Conservation (phyloP, 495 filamentous ascomycete genomes). For the Penicillium antarcticum region DNA sequence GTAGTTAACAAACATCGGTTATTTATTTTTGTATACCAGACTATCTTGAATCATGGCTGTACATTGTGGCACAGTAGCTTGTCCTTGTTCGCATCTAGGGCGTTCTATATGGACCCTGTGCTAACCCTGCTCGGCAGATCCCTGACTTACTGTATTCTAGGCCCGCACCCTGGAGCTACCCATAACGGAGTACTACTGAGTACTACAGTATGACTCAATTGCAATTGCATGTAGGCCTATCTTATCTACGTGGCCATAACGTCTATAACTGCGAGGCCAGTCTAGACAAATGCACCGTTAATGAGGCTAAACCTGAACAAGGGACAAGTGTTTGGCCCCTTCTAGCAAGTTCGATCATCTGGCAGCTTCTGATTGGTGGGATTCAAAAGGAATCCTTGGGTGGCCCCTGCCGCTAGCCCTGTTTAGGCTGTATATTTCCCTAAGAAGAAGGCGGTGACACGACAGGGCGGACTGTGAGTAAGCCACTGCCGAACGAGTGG, state of each 20-base stretch:
- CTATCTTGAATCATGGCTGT: no score
- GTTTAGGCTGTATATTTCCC: conserved; percentile 1
- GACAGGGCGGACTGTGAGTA: conserved; percentile 19
- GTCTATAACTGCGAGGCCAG: background rate
- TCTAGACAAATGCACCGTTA: background rate
- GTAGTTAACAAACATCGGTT: background rate
- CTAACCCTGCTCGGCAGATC: conserved; percentile 1
- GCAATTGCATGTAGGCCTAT: no score
- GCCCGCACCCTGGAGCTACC: background rate
- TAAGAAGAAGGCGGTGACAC: conserved; percentile 27
- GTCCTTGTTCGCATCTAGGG: no score
- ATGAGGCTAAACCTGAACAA: background rate
- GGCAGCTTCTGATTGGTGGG: conserved; percentile 15
- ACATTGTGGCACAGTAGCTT: no score
- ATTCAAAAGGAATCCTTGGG: background rate
- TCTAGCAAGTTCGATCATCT: conserved; percentile 34
- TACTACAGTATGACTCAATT: no score
- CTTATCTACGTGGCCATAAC: background rate
- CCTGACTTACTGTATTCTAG: background rate
- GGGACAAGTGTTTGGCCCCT: conserved; percentile 15
- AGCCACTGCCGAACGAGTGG: conserved; percentile 2
- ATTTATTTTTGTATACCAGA: no score
- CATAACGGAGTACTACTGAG: no score
- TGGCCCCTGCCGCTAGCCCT: conserved; percentile 5
- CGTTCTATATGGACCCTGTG: conserved; percentile 1